These are phyloP conservation scores for Pseudisothecium myosuroides DNA, from an alignment of 225 moss, liverwort and hornwort species.

Conservation along the genomic window DNA sequence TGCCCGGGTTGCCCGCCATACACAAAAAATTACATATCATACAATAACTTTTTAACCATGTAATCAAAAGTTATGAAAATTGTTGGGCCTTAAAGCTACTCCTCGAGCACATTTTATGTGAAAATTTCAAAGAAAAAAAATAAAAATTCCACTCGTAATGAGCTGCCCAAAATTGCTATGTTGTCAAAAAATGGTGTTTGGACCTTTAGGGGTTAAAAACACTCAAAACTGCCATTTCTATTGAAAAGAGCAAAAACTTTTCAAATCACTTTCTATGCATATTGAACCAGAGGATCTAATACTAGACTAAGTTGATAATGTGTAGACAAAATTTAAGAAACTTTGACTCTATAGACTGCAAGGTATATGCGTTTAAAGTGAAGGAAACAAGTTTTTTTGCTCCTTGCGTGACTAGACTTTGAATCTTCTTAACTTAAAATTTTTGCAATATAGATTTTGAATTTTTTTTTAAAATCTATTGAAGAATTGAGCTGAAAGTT, in stretches of 20 bases:
- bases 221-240: not conserved
- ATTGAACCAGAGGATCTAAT: rapidly evolving
- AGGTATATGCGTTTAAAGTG: not conserved
- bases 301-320: not conserved
- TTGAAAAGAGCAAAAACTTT: not conserved
- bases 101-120: too few species aligned
- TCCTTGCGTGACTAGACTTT: not conserved
- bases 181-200: too few species aligned
- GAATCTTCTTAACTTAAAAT: not conserved
- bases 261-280: not conserved
- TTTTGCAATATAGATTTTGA: not conserved
- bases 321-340: not conserved
- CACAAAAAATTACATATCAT: too few species aligned
- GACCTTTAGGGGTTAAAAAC: too few species aligned
- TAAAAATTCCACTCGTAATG: too few species aligned
- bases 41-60: too few species aligned
- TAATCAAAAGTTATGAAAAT: too few species aligned
- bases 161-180: too few species aligned
- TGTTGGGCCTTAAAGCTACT: too few species aligned
- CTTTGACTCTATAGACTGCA: not conserved
- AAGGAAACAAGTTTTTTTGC: not conserved
- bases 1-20: too few species aligned
- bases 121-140: too few species aligned
- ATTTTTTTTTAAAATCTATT: not conserved
- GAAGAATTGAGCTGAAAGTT: not conserved